phyloP scores from a whole-genome alignment of 768 basidiomycete species.

The Holtermanniella nyarrowii region DNA sequence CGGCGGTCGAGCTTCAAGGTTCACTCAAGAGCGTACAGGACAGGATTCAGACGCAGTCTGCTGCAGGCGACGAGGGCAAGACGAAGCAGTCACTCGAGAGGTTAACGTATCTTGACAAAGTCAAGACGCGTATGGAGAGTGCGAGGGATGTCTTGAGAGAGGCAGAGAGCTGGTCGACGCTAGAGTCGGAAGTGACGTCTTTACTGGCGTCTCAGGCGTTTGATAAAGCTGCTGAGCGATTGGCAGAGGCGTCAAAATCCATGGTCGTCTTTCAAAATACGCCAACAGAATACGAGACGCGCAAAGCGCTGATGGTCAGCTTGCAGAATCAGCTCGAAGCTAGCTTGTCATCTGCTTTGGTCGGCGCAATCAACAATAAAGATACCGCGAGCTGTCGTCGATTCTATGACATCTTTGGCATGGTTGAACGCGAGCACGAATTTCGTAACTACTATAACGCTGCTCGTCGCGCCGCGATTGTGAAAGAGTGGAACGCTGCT shows the following conservation, averaged over 20 bases:
- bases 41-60: conserved; percentile 14
- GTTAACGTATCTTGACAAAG: conserved; percentile 67
- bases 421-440: conserved; percentile 84
- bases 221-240: conserved; percentile 78
- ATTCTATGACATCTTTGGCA: conserved; percentile 71
- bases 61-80: conserved; percentile 8
- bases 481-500: conserved; percentile 60
- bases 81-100: conserved; percentile 48
- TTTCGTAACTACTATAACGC: conserved; percentile 93
- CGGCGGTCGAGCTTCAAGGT: conserved; percentile 64
- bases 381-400: conserved; percentile 58
- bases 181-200: conserved; percentile 82
- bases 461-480: conserved; percentile 56
- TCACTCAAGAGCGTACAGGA: conserved; percentile 58
- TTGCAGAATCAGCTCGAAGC: conserved; percentile 95
- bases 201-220: conserved; percentile 70
- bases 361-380: conserved; percentile 69
- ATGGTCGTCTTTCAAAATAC: conserved; percentile 91
- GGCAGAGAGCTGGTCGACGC: conserved; percentile 91
- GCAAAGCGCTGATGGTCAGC: conserved; percentile 74
- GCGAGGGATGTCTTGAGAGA: conserved; percentile 81
- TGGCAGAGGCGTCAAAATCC: conserved; percentile 77
- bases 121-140: conserved; percentile 78
- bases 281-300: conserved; percentile 68
- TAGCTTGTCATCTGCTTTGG: conserved; percentile 46